Percentiles rank a stretch among this genome's conserved stretches.
Evolutionary conservation across 2,329 filamentous ascomycete genomes (phyloP).

Genomic region (Neospermospora avenae): DNA sequence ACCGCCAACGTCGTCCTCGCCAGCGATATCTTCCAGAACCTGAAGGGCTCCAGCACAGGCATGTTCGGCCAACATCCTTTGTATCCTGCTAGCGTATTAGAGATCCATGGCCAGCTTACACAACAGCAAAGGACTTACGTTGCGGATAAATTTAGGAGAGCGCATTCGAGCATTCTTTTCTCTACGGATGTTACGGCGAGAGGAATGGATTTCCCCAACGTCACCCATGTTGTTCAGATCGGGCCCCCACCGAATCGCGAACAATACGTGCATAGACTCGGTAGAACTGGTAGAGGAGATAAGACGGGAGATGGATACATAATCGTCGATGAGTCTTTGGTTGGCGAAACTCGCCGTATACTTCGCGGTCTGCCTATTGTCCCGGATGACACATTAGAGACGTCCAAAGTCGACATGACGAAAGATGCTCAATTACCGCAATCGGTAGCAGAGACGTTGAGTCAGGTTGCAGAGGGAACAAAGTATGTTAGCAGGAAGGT

Average conservation of each 20-base stretch:
- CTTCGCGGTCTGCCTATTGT: conserved; percentile 33
- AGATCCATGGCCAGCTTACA: conserved; percentile 77
- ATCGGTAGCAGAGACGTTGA: conserved; percentile 27
- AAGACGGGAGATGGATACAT: conserved; percentile 62
- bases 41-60: conserved; percentile 18
- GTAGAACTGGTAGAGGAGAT: conserved; percentile 71
- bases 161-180: conserved; percentile 62
- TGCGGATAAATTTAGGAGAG: conserved; percentile 68
- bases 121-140: conserved; percentile 67
- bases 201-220: conserved; percentile 80
- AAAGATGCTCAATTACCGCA: conserved; percentile 35
- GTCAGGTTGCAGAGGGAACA: conserved; percentile 29
- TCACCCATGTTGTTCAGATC: conserved; percentile 74
- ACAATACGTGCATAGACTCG: conserved; percentile 73
- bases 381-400: conserved; percentile 26
- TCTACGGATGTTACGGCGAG: conserved; percentile 79
- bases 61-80: conserved; percentile 29
- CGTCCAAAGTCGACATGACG: conserved; percentile 34
- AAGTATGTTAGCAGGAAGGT: conserved; percentile 28
- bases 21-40: conserved; percentile 48
- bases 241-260: conserved; percentile 62
- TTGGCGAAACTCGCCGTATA: conserved; percentile 21
- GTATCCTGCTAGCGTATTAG: conserved; percentile 28
- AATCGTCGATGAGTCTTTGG: conserved; percentile 25
- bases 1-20: conserved; percentile 69